Percentiles rank a stretch among this genome's conserved stretches.
These are phyloP conservation scores for Cornus suecica DNA, from an alignment of 148 eudicot genomes.

Conservation along the genomic window DNA sequence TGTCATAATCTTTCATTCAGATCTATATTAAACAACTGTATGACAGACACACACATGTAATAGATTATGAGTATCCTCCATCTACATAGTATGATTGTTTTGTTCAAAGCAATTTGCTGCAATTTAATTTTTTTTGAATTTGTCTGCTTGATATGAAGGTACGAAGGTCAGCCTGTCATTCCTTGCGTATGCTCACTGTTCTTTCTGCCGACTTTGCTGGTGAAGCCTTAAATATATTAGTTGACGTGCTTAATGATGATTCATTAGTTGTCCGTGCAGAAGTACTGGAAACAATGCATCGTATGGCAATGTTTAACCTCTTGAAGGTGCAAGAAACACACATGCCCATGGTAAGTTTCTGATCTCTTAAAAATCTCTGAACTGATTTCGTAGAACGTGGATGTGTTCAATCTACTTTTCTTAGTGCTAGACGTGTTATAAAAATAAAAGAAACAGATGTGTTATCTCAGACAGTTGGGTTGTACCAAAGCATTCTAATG, in stretches of 20 bases:
- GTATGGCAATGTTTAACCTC: slow-evolving; percentile 44
- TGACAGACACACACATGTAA: not conserved
- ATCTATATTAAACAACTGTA: not conserved
- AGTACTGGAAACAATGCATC: slow-evolving; percentile 62
- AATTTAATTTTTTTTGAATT: slow-evolving; percentile 4
- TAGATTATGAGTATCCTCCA: not conserved
- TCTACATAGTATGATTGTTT: slow-evolving; percentile 6
- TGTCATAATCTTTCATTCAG: not conserved
- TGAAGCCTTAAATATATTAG: slow-evolving; percentile 58
- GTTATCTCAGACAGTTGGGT: not conserved
- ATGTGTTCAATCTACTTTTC: not conserved
- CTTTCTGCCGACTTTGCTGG: slow-evolving; percentile 56
- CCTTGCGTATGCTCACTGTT: slow-evolving; percentile 48
- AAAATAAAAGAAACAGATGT: no score
- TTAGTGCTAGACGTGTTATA: not conserved
- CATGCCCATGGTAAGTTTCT: slow-evolving; percentile 59
- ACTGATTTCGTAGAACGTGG: not conserved
- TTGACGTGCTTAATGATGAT: slow-evolving; percentile 83
- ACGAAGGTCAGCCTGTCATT: slow-evolving; percentile 70
- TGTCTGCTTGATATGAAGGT: slow-evolving; percentile 54
- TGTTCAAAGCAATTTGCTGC: slow-evolving; percentile 8
- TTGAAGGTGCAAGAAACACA: slow-evolving; percentile 62
- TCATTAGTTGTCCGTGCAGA: slow-evolving; percentile 61
- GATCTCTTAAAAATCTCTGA: not conserved
- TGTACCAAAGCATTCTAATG: not conserved